Evolutionary conservation across 495 filamentous ascomycete genomes (phyloP).

Genomic region (Aspergillus affinis): DNA sequence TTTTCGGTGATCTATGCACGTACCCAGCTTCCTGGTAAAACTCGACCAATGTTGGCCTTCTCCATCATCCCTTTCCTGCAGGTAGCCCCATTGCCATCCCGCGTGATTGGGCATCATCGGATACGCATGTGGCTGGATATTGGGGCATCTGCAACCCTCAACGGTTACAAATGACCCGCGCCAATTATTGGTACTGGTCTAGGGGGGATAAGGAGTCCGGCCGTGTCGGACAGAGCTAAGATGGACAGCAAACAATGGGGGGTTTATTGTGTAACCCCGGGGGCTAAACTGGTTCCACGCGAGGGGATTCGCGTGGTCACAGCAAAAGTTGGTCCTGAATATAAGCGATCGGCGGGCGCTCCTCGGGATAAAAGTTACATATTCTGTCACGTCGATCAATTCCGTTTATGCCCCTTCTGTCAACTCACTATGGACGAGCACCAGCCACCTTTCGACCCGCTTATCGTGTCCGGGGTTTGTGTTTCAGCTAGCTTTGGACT

Average conservation of each 20-base stretch:
- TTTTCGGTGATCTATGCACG: not conserved
- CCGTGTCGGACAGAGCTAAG: not conserved
- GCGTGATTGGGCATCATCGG: not conserved
- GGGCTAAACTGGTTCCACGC: not conserved
- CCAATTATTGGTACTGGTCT: not conserved
- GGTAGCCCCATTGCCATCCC: not conserved
- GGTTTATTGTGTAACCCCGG: not conserved
- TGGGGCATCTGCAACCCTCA: not conserved
- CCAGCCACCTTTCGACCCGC: slow-evolving; percentile 1
- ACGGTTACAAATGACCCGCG: not conserved
- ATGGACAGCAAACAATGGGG: not conserved
- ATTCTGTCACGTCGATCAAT: slow-evolving; percentile 6
- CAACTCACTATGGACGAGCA: slow-evolving; percentile 3
- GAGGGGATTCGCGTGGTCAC: not conserved
- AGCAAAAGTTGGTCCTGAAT: not conserved
- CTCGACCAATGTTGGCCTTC: not conserved
- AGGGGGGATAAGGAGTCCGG: not conserved
- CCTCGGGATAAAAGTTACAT: not conserved
- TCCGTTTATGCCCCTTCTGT: not conserved
- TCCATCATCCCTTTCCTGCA: not conserved
- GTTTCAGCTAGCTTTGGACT: not conserved
- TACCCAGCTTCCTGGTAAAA: not conserved
- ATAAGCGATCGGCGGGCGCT: slow-evolving; percentile 11
- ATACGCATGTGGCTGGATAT: not conserved
- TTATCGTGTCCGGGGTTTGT: slow-evolving; percentile 14